These are phyloP conservation scores for Backusella mclennaniae DNA, from an alignment of 192 early-diverging fungal species.

Conservation along the genomic window DNA sequence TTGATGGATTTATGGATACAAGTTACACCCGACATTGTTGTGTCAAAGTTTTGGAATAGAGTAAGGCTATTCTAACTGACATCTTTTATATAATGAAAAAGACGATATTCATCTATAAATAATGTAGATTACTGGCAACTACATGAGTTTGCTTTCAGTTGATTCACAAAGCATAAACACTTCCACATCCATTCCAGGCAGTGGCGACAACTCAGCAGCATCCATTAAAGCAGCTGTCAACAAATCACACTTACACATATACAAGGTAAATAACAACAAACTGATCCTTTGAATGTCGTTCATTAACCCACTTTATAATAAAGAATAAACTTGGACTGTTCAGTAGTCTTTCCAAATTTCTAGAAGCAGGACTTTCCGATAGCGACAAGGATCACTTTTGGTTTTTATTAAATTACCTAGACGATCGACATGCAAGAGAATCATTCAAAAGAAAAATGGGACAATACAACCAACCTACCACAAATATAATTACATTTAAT, in stretches of 20 bases:
- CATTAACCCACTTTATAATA: not conserved
- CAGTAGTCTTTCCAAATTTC: constrained; percentile 54
- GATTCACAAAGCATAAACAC: constrained; percentile 50
- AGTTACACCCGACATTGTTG: constrained; percentile 59
- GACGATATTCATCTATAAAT: not conserved
- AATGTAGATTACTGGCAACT: constrained; percentile 61
- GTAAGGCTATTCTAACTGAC: constrained; percentile 33
- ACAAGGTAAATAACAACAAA: constrained; percentile 19
- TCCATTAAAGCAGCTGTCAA: constrained; percentile 30
- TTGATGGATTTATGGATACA: constrained; percentile 75
- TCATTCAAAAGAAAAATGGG: constrained; percentile 28
- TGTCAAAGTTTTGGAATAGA: constrained; percentile 64
- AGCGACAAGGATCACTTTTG: constrained; percentile 45
- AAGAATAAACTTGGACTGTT: constrained; percentile 59
- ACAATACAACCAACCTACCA: not conserved
- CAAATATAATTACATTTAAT: constrained; percentile 16
- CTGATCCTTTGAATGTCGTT: not conserved
- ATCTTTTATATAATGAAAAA: not conserved
- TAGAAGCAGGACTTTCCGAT: constrained; percentile 51
- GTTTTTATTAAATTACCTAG: constrained; percentile 51
- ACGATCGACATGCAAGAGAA: constrained; percentile 41
- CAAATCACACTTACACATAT: constrained; percentile 29
- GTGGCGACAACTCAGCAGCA: not conserved
- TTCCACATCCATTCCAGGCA: constrained; percentile 1
- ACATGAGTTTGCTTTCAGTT: constrained; percentile 53